These are phyloP conservation scores for Pestalotiopsis sp. DNA, from an alignment of 2,329 filamentous ascomycete genomes.

Conservation along the genomic window DNA sequence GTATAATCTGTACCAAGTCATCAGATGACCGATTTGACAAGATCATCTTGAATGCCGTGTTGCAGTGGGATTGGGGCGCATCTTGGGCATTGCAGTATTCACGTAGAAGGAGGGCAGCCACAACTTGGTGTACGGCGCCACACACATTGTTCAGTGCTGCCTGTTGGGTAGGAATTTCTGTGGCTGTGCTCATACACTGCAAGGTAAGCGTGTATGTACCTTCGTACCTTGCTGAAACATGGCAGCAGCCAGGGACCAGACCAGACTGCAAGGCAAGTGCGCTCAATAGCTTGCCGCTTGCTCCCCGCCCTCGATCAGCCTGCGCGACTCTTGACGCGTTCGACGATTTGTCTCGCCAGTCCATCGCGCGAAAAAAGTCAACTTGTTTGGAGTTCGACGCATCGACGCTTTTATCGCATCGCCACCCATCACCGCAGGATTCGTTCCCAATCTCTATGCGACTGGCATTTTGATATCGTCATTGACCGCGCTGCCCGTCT, in stretches of 20 bases:
- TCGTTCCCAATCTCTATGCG: not conserved
- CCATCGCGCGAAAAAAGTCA: not conserved
- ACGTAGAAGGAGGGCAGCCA: not conserved
- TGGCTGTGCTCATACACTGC: not conserved
- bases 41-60: no score
- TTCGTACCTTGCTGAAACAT: not conserved
- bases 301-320: constrained; percentile 1
- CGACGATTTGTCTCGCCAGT: not conserved
- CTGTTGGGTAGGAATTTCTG: not conserved
- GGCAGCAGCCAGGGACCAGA: not conserved
- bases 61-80: no score
- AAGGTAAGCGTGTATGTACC: not conserved
- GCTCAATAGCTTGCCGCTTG: not conserved
- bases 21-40: no score
- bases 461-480: not conserved
- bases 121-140: not conserved
- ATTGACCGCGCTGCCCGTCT: constrained; percentile 31
- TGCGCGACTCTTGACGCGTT: constrained; percentile 5
- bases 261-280: not conserved
- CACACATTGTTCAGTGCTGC: no score
- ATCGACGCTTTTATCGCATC: constrained; percentile 6
- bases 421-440: not conserved
- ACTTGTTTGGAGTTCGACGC: not conserved
- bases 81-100: no score
- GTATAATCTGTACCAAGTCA: no score